phyloP scores from a whole-genome alignment of 441 rosid species.

The Aleurites moluccanus region DNA sequence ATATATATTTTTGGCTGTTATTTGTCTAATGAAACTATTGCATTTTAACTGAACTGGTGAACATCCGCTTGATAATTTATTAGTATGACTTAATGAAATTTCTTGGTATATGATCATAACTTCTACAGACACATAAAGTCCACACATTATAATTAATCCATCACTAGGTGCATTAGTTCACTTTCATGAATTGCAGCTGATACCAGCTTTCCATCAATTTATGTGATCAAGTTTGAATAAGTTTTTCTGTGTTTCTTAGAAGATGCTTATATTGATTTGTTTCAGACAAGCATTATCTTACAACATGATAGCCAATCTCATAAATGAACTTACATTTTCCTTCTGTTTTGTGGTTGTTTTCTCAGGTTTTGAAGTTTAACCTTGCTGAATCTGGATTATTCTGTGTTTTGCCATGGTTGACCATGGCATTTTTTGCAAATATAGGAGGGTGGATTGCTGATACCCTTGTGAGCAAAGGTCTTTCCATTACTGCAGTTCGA shows the following conservation, averaged over 20 bases:
- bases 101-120: background rate
- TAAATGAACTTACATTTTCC: background rate
- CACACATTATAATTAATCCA: background rate
- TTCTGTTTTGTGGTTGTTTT: constrained; percentile 15
- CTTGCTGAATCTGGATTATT: constrained; percentile 97
- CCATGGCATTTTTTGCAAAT: constrained; percentile 93
- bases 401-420: constrained; percentile 97
- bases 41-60: background rate
- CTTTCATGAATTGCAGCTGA: too few species aligned
- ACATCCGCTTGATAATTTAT: background rate
- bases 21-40: constrained; percentile 2
- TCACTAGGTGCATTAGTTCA: background rate
- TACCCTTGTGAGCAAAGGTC: constrained; percentile 88
- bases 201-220: too few species aligned
- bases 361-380: constrained; percentile 94
- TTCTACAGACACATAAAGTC: background rate
- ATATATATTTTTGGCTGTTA: background rate
- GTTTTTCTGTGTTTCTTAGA: background rate
- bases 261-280: background rate
- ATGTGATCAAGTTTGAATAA: too few species aligned
- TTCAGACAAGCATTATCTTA: background rate
- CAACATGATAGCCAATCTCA: background rate
- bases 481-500: constrained; percentile 88
- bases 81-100: background rate
- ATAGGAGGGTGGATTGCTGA: constrained; percentile 99